Evolutionary conservation across 768 basidiomycete species (phyloP), one percentile per base, ranked within the genome.

Genomic region (Cubamyces sp.): DNA sequence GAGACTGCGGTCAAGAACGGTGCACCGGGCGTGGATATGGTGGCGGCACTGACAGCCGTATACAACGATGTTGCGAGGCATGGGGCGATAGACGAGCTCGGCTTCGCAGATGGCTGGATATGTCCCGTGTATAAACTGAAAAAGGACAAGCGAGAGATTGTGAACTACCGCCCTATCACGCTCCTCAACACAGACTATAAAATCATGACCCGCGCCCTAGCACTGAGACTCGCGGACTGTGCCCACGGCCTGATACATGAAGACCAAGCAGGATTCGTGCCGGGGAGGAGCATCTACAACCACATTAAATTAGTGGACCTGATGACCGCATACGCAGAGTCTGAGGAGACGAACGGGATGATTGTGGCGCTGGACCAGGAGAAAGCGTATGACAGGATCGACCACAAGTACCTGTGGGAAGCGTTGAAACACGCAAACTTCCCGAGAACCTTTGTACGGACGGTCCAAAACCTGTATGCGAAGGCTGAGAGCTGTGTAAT

Each of bases 211-310:
- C 73, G 73, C 41, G n/a, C 50, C 0, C 64, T 77, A 0, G 55
- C 72, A 0, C 62, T 66, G 0, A 64, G 66, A 50, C 62, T 77
- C 0, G 68, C 68, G 0, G 25, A 47, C 1, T 56, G 52, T 1
- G 63, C 40, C 0, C 62, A 58, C 0, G 21, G n/a, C 3, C 39
- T 78, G 0, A 68, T 81, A 0, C 76, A 80, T 59, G 15, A 18
- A 1, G 64, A 75, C 64, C 79, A 80, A 62, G 72, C 78, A 0
- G 79, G 79, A 0, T 81, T 82, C 26, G 68, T 82, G 0, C 68
- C 60, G 18, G 73, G 71, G 0, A n/a, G 76, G 11, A 57, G 60
- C 0, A 76, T 81, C 3, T 63, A 58, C 0, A 70, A 80, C 69
- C 76, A 77, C 0, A 76, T 70, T 0, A 60, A 62, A 0, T 69